These are phyloP conservation scores for Capsicum rhomboideum DNA, from an alignment of 257 asterid species.

Conservation along the genomic window DNA sequence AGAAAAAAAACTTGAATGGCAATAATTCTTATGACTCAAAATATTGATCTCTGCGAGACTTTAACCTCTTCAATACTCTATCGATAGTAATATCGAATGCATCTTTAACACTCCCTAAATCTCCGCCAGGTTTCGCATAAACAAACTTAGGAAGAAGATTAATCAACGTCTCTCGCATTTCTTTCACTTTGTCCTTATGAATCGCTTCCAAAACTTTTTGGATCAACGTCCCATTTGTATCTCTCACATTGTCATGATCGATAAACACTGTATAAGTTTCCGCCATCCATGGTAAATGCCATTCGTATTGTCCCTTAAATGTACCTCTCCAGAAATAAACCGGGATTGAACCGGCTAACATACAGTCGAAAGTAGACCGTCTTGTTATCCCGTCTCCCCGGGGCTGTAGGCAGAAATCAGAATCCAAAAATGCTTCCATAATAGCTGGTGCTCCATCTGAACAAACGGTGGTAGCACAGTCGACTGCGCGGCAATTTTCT, in stretches of 20 bases:
- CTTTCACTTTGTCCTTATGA: conserved; percentile 21
- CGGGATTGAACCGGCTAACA: conserved; percentile 41
- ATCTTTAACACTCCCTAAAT: conserved; percentile 12
- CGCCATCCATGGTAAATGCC: conserved; percentile 22
- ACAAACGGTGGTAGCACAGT: conserved; percentile 18
- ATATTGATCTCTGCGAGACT: conserved; percentile 3
- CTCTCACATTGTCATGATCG: conserved; percentile 19
- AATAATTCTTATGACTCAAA: background rate
- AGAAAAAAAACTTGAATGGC: no score
- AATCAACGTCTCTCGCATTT: conserved; percentile 28
- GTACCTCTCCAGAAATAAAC: conserved; percentile 36
- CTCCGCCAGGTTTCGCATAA: conserved; percentile 5
- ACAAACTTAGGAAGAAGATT: conserved; percentile 25
- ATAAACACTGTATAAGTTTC: conserved; percentile 26
- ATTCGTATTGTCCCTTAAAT: conserved; percentile 24
- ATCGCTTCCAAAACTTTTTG: conserved; percentile 8
- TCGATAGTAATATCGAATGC: conserved; percentile 22
- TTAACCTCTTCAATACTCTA: conserved; percentile 14
- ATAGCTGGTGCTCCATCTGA: conserved; percentile 26
- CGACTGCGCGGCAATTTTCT: conserved; percentile 13
- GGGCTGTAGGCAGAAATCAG: conserved; percentile 39
- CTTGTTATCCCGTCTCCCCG: conserved; percentile 34
- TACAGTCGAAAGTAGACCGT: conserved; percentile 36
- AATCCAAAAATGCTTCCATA: conserved; percentile 22
- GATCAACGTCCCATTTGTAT: conserved; percentile 7